These are phyloP conservation scores for Trichoderma guizhouense DNA, from an alignment of 2,329 filamentous ascomycete genomes.

Conservation along the genomic window DNA sequence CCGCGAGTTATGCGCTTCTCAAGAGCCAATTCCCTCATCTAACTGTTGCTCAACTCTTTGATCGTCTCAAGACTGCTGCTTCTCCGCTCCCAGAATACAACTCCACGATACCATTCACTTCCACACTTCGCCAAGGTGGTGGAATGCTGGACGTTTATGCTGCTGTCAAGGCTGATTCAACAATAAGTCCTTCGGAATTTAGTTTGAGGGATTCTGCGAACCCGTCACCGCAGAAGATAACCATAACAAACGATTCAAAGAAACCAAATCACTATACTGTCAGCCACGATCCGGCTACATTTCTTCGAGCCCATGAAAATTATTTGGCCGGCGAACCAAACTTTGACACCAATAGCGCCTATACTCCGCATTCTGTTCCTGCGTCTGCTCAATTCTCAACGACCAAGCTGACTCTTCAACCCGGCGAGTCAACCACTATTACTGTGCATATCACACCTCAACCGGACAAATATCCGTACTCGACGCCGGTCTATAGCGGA, in stretches of 20 bases:
- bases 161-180: neutral
- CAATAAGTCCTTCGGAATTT: neutral
- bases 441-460: neutral
- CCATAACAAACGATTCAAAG: slow-evolving; percentile 8
- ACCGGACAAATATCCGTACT: neutral
- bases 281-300: neutral
- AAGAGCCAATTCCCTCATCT: slow-evolving; percentile 6
- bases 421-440: neutral
- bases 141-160: slow-evolving; percentile 3
- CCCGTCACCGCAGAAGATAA: neutral
- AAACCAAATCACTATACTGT: neutral
- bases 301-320: neutral
- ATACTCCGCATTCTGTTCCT: neutral
- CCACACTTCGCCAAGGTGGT: neutral
- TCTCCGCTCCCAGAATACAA: neutral
- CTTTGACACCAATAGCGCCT: neutral
- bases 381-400: neutral
- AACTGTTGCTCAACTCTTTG: neutral
- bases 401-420: neutral
- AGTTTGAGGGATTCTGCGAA: slow-evolving; percentile 1
- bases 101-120: neutral
- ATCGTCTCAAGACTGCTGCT: neutral
- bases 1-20: slow-evolving; percentile 38
- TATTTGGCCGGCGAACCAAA: neutral
- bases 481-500: neutral